These are phyloP conservation scores for Backusella westeae DNA, from an alignment of 192 early-diverging fungal species.

Conservation along the genomic window DNA sequence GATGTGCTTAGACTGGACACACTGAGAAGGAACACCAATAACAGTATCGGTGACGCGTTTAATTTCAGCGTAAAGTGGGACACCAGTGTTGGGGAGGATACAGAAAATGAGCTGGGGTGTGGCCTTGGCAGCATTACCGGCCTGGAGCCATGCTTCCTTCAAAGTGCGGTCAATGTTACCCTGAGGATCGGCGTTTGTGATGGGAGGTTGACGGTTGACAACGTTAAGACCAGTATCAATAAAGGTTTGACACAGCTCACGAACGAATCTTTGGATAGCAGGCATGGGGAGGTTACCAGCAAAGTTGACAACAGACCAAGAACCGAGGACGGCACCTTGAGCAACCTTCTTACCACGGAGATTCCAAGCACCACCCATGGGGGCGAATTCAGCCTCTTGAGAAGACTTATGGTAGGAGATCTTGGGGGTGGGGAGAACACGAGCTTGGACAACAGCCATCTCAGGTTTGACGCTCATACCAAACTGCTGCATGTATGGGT, in stretches of 20 bases:
- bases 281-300: slow-evolving; percentile 45
- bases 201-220: slow-evolving; percentile 40
- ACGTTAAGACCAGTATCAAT: slow-evolving; percentile 66
- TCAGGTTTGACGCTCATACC: slow-evolving; percentile 64
- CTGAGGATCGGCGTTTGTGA: slow-evolving; percentile 48
- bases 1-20: slow-evolving; percentile 82
- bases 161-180: slow-evolving; percentile 71
- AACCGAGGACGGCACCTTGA: slow-evolving; percentile 67
- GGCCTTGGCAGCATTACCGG: slow-evolving; percentile 58
- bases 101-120: slow-evolving; percentile 81
- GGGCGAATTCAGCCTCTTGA: slow-evolving; percentile 45
- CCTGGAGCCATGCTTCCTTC: slow-evolving; percentile 66
- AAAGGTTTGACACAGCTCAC: slow-evolving; percentile 55
- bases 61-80: slow-evolving; percentile 77
- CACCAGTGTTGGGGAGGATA: slow-evolving; percentile 77
- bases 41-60: slow-evolving; percentile 88
- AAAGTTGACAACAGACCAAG: slow-evolving; percentile 82
- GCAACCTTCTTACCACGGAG: slow-evolving; percentile 77
- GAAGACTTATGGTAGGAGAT: slow-evolving; percentile 62
- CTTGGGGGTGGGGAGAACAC: slow-evolving; percentile 75
- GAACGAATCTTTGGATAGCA: slow-evolving; percentile 71
- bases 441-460: slow-evolving; percentile 69
- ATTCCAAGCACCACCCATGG: slow-evolving; percentile 80
- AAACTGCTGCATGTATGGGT: slow-evolving; percentile 74
- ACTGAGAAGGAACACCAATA: slow-evolving; percentile 87